Evolutionary conservation across 768 basidiomycete genomes (phyloP).

Genomic region (Hygrophoropsis aurantiaca): DNA sequence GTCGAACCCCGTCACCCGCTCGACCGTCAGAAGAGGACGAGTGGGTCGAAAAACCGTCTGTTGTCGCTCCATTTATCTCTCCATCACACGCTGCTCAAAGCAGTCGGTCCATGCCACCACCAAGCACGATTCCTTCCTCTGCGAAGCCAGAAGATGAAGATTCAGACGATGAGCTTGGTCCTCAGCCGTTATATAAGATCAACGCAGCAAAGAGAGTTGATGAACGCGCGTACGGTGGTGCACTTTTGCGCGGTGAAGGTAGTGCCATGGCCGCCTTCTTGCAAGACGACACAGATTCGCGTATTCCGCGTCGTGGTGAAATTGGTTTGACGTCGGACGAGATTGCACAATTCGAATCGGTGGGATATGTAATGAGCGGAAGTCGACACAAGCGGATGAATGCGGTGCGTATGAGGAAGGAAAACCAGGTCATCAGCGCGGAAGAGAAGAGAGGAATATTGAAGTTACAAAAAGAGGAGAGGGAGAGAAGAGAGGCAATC

Average conservation of each 20-base stretch:
- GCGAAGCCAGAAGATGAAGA: slow-evolving; percentile 34
- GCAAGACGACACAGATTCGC: slow-evolving; percentile 74
- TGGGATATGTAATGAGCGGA: slow-evolving; percentile 98
- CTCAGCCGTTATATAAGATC: slow-evolving; percentile 56
- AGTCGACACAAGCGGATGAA: slow-evolving; percentile 96
- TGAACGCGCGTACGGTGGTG: slow-evolving; percentile 87
- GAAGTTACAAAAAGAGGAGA: slow-evolving; percentile 93
- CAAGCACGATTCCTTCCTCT: slow-evolving; percentile 15
- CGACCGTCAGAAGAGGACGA: slow-evolving; percentile 46
- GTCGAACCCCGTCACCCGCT: slow-evolving; percentile 28
- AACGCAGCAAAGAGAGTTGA: slow-evolving; percentile 56
- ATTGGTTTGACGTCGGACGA: slow-evolving; percentile 88
- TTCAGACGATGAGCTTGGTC: slow-evolving; percentile 74
- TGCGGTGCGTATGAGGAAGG: slow-evolving; percentile 97
- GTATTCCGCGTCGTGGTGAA: slow-evolving; percentile 98
- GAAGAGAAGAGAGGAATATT: slow-evolving; percentile 97
- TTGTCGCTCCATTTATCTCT: slow-evolving; percentile 25
- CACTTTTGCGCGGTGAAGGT: slow-evolving; percentile 91
- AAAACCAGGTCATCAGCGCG: slow-evolving; percentile 98
- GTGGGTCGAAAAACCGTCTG: slow-evolving; percentile 64
- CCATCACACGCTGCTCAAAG: slow-evolving; percentile 11
- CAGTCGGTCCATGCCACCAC: slow-evolving; percentile 23
- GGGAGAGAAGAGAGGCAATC: slow-evolving; percentile 85
- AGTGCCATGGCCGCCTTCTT: slow-evolving; percentile 98
- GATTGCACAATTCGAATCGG: slow-evolving; percentile 84